These are phyloP conservation scores for Leccinum longicurvipes DNA, from an alignment of 768 basidiomycete species.

Conservation along the genomic window DNA sequence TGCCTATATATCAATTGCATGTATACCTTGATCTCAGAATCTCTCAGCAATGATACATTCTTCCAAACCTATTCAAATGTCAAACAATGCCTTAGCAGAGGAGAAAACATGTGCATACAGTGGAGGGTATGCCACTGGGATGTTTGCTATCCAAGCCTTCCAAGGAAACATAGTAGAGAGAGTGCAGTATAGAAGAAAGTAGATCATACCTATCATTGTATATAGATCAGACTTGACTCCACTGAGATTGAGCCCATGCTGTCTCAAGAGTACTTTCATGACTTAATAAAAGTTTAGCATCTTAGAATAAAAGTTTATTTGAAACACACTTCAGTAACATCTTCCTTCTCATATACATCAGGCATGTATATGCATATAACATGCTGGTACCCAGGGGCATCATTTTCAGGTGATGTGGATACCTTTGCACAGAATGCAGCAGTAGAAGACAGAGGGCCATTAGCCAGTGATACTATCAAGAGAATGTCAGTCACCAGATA, in stretches of 20 bases:
- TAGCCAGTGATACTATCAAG: constrained; percentile 54
- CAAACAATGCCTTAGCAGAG: not conserved
- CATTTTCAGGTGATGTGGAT: constrained; percentile 53
- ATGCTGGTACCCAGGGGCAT: constrained; percentile 52
- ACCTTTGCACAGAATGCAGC: constrained; percentile 59
- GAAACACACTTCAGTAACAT: constrained; percentile 48
- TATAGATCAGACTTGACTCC: constrained; percentile 75
- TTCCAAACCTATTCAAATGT: constrained; percentile 59
- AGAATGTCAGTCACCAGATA: not conserved
- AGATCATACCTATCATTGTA: constrained; percentile 51
- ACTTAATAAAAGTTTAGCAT: constrained; percentile 36
- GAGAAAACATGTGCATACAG: constrained; percentile 38
- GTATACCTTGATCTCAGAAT: constrained; percentile 59
- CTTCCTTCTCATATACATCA: constrained; percentile 62
- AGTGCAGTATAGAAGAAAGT: not conserved
- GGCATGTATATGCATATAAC: constrained; percentile 72
- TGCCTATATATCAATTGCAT: not conserved
- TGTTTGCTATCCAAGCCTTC: constrained; percentile 78
- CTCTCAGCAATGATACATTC: constrained; percentile 53
- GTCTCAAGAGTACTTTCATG: constrained; percentile 62
- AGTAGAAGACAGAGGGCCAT: constrained; percentile 61
- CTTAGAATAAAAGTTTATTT: not conserved
- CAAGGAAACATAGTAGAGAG: not conserved
- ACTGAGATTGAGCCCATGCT: constrained; percentile 61
- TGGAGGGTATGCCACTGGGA: constrained; percentile 66